A percentile compares a stretch with the other conserved stretches of the same genome.
Conservation (phyloP, 148 eudicot species). For the Camellia japonica region DNA sequence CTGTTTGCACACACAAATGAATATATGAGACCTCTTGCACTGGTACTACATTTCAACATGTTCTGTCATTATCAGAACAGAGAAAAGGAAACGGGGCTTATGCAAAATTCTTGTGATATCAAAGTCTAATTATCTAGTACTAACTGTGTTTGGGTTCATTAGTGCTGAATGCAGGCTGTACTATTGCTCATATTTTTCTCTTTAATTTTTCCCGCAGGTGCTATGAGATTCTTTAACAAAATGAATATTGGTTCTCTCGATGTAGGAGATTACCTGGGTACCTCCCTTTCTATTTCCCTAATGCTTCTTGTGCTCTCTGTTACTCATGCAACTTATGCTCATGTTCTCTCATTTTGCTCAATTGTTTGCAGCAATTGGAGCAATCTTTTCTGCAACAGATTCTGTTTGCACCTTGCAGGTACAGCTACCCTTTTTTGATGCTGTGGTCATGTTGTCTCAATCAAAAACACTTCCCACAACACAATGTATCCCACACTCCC, state of each 20-base stretch:
- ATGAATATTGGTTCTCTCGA: conserved; percentile 53
- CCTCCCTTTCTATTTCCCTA: conserved; percentile 18
- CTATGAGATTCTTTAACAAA: conserved; percentile 39
- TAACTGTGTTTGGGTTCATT: conserved; percentile 1
- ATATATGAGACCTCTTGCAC: background rate
- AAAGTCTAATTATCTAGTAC: background rate
- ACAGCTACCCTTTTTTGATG: background rate
- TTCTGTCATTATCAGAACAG: background rate
- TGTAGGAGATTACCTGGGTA: conserved; percentile 70
- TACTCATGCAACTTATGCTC: background rate
- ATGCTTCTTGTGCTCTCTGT: conserved; percentile 22
- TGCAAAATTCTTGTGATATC: background rate
- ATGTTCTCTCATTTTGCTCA: background rate
- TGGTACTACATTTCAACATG: background rate
- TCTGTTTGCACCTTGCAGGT: conserved; percentile 84
- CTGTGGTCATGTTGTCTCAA: background rate
- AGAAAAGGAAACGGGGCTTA: background rate
- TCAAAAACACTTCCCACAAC: background rate
- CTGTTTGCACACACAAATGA: background rate
- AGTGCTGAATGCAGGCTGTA: background rate
- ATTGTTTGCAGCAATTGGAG: conserved; percentile 57
- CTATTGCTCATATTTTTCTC: background rate
- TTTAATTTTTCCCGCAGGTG: conserved; percentile 41
- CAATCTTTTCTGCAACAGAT: conserved; percentile 77
- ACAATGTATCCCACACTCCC: background rate